A percentile compares a stretch with the other conserved stretches of the same genome.
These are phyloP conservation scores for Helicostylum pulchrum DNA, from an alignment of 192 early-diverging fungal genomes.

Conservation along the genomic window DNA sequence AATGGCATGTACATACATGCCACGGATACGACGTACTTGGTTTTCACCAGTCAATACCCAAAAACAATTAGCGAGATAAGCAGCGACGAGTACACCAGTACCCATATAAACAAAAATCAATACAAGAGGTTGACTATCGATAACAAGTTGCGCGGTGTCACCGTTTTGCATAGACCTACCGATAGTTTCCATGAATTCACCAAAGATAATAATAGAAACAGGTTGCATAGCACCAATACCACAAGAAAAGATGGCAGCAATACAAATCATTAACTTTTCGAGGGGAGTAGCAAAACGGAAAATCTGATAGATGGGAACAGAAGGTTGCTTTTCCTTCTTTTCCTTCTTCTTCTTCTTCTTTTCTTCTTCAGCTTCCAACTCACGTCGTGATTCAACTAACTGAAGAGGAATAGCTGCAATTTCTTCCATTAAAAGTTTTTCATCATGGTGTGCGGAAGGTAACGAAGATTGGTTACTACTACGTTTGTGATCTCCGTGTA, in stretches of 20 bases:
- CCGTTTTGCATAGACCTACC: not conserved
- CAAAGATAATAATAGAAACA: constrained; percentile 29
- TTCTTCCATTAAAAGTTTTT: constrained; percentile 8
- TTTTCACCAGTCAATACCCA: constrained; percentile 51
- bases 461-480: not conserved
- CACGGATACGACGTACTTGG: constrained; percentile 67
- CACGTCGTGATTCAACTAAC: not conserved
- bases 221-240: constrained; percentile 35
- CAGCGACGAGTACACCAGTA: constrained; percentile 49
- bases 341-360: constrained; percentile 22
- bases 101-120: constrained; percentile 59
- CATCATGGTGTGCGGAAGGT: not conserved
- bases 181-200: constrained; percentile 26
- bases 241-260: constrained; percentile 13
- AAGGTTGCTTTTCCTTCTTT: constrained; percentile 43
- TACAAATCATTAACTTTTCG: constrained; percentile 14
- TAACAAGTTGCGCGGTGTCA: constrained; percentile 10
- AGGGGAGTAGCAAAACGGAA: constrained; percentile 57
- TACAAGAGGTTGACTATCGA: constrained; percentile 20
- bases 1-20: constrained; percentile 70
- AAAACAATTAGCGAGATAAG: constrained; percentile 59
- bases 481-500: not conserved
- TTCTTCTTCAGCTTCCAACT: not conserved
- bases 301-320: constrained; percentile 56
- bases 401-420: constrained; percentile 12